Evolutionary conservation across 345 rosid genomes (phyloP).

Genomic region (Microthlaspi erraticum): DNA sequence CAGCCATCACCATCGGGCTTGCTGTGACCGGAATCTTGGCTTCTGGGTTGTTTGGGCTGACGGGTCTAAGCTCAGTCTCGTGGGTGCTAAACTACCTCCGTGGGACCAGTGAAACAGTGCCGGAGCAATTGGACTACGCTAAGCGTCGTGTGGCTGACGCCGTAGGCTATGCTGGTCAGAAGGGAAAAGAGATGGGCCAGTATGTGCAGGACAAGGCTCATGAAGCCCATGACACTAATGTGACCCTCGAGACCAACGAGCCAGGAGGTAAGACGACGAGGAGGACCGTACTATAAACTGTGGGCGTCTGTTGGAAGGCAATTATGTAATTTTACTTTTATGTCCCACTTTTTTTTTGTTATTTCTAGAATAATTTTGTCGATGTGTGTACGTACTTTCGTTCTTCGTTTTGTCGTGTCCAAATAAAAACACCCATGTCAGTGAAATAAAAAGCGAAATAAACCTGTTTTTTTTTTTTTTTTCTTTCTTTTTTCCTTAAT

Average conservation of each 20-base stretch:
- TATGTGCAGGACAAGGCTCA: conserved; percentile 40
- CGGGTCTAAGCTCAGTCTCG: conserved; percentile 66
- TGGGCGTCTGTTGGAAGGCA: not conserved
- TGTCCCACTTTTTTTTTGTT: conserved; percentile 30
- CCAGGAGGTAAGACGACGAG: conserved; percentile 23
- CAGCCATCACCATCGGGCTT: conserved; percentile 56
- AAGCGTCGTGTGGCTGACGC: conserved; percentile 56
- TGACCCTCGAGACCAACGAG: conserved; percentile 19
- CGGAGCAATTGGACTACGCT: conserved; percentile 56
- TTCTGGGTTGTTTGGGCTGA: conserved; percentile 71
- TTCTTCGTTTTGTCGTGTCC: conserved; percentile 36
- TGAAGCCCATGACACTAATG: conserved; percentile 27
- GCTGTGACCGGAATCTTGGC: conserved; percentile 65
- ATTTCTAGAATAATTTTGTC: conserved; percentile 14
- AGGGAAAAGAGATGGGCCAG: conserved; percentile 69
- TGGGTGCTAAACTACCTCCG: conserved; percentile 58
- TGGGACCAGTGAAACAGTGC: conserved; percentile 44
- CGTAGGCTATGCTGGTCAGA: conserved; percentile 59
- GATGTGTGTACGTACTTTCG: conserved; percentile 17
- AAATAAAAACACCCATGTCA: conserved; percentile 27
- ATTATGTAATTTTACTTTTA: conserved; percentile 25
- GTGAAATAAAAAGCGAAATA: conserved; percentile 33
- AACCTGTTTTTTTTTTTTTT: conserved; percentile 7
- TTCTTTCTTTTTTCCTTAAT: not conserved
- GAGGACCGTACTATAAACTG: not conserved